phyloP scores from a whole-genome alignment of 2,329 filamentous ascomycete genomes.

The Colletotrichum graminicola region DNA sequence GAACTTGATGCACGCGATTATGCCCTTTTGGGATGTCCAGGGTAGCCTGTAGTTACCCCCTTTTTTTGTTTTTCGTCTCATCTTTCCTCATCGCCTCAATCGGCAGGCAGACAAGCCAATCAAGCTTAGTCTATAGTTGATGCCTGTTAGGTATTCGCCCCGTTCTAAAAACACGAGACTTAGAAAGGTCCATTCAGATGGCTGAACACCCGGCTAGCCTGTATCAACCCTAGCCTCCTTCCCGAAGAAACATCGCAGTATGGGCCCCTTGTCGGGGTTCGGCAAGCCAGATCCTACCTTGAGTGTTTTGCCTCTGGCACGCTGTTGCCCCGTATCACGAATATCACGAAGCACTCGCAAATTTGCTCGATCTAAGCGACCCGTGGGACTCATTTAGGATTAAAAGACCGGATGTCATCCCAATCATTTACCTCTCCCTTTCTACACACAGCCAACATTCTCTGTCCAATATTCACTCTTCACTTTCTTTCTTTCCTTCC shows the following conservation, averaged over 20 bases:
- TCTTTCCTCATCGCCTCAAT: background rate
- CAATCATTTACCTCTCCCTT: background rate
- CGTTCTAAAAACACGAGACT: background rate
- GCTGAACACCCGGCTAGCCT: background rate
- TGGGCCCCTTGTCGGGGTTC: background rate
- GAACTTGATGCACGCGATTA: slow-evolving; percentile 3
- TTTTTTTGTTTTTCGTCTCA: background rate
- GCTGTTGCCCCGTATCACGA: background rate
- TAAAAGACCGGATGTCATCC: background rate
- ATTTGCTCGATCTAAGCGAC: background rate
- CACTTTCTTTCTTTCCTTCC: background rate
- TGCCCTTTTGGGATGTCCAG: background rate
- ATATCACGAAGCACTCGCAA: background rate
- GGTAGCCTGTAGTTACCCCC: background rate
- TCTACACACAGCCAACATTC: background rate
- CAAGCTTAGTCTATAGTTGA: background rate
- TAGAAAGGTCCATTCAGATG: background rate
- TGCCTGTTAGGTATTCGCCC: background rate
- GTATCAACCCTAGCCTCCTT: background rate
- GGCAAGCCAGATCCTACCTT: background rate
- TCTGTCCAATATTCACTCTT: background rate
- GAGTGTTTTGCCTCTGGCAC: background rate
- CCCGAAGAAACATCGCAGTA: background rate
- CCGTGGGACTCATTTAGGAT: background rate
- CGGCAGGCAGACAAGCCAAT: background rate